A percentile compares a stretch with the other conserved stretches of the same genome.
These are phyloP conservation scores for Sporothrix curviconia DNA, from an alignment of 2,329 filamentous ascomycete genomes.

Conservation along the genomic window DNA sequence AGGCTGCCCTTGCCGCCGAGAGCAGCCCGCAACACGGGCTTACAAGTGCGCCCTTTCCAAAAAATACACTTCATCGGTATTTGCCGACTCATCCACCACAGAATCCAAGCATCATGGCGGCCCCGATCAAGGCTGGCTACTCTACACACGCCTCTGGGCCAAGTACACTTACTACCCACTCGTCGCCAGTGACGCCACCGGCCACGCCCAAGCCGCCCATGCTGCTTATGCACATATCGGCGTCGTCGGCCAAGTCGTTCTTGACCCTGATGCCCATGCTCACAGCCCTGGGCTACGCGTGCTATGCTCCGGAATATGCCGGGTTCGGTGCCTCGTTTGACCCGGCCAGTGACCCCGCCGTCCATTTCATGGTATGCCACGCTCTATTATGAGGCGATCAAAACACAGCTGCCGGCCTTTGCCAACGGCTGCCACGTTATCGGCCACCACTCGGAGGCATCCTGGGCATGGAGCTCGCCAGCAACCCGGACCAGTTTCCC, in stretches of 20 bases:
- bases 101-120: not conserved
- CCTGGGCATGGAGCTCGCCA: slow-evolving; percentile 18
- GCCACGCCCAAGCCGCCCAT: not conserved
- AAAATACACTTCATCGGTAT: too few species aligned
- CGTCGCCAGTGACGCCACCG: not conserved
- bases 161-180: slow-evolving; percentile 17
- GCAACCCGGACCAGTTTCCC: not conserved
- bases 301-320: slow-evolving; percentile 21
- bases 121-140: slow-evolving; percentile 11
- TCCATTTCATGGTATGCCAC: slow-evolving; percentile 14
- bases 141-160: slow-evolving; percentile 15
- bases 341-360: slow-evolving; percentile 14
- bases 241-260: slow-evolving; percentile 15
- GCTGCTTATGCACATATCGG: slow-evolving; percentile 19
- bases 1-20: too few species aligned
- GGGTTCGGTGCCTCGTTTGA: slow-evolving; percentile 19
- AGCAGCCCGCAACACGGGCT: too few species aligned
- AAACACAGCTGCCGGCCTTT: not conserved
- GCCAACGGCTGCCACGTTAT: slow-evolving; percentile 14
- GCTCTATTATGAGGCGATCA: slow-evolving; percentile 10
- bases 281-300: slow-evolving; percentile 12
- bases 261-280: slow-evolving; percentile 11
- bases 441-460: slow-evolving; percentile 18
- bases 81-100: not conserved
- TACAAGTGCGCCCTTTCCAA: too few species aligned